Evolutionary conservation across 352 stramenopile species (phyloP), one percentile per base, ranked within the genome.

Genomic region (Chrysophaeum taylorii): DNA sequence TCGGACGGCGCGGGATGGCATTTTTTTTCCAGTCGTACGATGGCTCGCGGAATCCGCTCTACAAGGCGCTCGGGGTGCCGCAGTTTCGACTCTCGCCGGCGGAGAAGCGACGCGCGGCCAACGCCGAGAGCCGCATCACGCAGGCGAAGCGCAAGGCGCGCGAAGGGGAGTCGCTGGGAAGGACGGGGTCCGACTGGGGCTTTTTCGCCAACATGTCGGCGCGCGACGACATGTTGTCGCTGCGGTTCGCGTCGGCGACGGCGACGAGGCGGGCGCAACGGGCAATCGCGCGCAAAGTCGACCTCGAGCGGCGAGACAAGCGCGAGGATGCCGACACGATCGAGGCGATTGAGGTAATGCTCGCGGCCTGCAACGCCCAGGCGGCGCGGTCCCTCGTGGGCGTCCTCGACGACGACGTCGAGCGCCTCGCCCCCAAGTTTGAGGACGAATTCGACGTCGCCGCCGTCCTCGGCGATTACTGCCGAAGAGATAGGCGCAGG

Each of bases 11-110:
- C 48, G 84, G 84, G 0, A 87, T 88, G 81, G 84, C 84, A 0
- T 60, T 89, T 21, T 89, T 89, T 70, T 87, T 89, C 69, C 79
- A 81, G 68, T 80, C 73, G 0, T 85, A 85, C 77, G 71, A 80
- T 0, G 77, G 84, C 67, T 72, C 64, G 57, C 12, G 15, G 31
- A 66, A 42, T 43, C 68, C 69, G 62, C 64, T 85, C 18, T 76
- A 73, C 14, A 74, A 81, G 50, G 69, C 71, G 9, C 50, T 85
- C 57, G 82, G 81, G 39, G 81, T 88, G 69, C 79, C 81, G 15
- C 77, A 82, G 4, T 88, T 88, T 74, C 74, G 73, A 23, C 76
- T 88, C 5, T 84, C 78, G 5, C 74, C 33, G 16, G 33, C 33
- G 2, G 57, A 66, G 36, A 15, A n/a, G 2, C 57, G 31, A 9